Evolutionary conservation across 2,329 filamentous ascomycete species (phyloP), one percentile per base, ranked within the genome.

Genomic region (Scedosporium minutisporum): DNA sequence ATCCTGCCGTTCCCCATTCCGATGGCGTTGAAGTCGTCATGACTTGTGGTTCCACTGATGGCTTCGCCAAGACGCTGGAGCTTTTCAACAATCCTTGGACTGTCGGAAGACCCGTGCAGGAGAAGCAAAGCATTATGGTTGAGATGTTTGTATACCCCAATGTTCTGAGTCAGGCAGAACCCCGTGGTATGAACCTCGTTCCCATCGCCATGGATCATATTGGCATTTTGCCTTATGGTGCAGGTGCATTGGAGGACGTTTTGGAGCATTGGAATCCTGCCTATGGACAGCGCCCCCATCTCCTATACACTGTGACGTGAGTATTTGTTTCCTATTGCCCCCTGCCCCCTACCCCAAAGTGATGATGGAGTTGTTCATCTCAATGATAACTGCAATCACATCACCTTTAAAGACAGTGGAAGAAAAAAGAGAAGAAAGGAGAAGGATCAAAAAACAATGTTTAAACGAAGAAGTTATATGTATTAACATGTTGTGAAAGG

Each of bases 231-330:
- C 85, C 86, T 0, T 77, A 81, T 23, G 92, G 92, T 0, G 80
- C 84, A 5, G 90, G 90, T 29, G 88, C 91, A 1, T 76, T 97
- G 65, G 80, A 86, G 64, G 88, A 96, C 68, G 85, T 96, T 1
- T 77, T 97, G 33, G 83, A 86, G 61, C 91, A 89, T 68, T 97
- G 93, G 93, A 89, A 97, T 72, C 78, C 80, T 57, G 78, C 78
- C 48, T 87, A 82, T 68, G 93, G 93, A 1, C 87, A 85, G 70
- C 81, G 89, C 63, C 93, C 93, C 48, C 89, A 93, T 73, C 72
- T 97, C 66, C 82, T 97, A 78, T 97, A 97, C 72, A 96, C 91
- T 1, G 89, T 97, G 66, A 93, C 90, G 60, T 62, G 33, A 86
- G 91, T 74, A 82, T 87, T 85, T 44, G 3, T 10, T 12, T 25